These are phyloP conservation scores for Metarhizium album DNA, from an alignment of 2,329 filamentous ascomycete species.

Conservation along the genomic window DNA sequence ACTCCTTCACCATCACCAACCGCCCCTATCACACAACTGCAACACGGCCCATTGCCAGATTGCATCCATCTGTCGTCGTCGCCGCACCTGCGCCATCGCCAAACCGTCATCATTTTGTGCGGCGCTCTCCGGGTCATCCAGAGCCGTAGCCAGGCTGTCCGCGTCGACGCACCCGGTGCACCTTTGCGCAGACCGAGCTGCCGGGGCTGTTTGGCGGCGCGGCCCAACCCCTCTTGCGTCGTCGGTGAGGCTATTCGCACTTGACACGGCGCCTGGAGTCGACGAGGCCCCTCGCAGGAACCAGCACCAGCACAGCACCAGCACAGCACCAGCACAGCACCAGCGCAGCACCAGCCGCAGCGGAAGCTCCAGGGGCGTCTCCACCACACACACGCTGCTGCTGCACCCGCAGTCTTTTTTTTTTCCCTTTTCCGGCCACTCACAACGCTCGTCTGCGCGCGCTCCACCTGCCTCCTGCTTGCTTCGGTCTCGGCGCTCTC, in stretches of 20 bases:
- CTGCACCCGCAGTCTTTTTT: conserved; percentile 8
- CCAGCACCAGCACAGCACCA: not conserved
- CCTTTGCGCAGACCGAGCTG: conserved; percentile 11
- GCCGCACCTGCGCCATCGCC: conserved; percentile 22
- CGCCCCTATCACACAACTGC: conserved; percentile 21
- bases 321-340: not conserved
- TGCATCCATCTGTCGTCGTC: conserved; percentile 31
- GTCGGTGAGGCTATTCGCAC: conserved; percentile 32
- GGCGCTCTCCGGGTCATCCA: conserved; percentile 18
- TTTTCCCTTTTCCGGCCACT: conserved; percentile 4
- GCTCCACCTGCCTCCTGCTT: too few relatives aligned
- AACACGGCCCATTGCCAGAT: conserved; percentile 14
- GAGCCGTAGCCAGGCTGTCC: conserved; percentile 14
- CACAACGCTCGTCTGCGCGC: not conserved
- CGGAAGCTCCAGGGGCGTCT: conserved; percentile 2
- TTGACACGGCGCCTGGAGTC: conserved; percentile 4
- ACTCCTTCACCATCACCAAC: conserved; percentile 23
- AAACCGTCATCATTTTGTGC: conserved; percentile 26
- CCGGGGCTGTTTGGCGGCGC: conserved; percentile 9
- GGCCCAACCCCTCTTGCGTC: conserved; percentile 12
- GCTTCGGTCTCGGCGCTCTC: too few relatives aligned
- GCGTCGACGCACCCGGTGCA: conserved; percentile 12
- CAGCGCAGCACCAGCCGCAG: not conserved
- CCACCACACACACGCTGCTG: conserved; percentile 5
- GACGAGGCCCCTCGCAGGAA: conserved; percentile 5